Evolutionary conservation across 306 rosid genomes (phyloP), one percentile per base, ranked within the genome.

Genomic region (Malus sylvestris): DNA sequence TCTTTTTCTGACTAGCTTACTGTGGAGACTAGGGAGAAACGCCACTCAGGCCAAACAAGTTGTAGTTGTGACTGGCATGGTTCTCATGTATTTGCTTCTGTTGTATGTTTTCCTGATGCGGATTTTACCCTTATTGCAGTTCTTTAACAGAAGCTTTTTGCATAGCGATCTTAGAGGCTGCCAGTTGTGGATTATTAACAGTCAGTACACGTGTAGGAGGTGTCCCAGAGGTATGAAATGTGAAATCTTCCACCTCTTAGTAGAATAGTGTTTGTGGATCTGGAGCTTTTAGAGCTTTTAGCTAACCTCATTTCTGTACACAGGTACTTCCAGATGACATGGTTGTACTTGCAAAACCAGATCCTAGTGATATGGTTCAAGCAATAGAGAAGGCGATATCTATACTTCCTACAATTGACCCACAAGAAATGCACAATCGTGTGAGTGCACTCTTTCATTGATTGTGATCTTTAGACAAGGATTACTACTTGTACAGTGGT

Each of bases 151-250:
- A 95, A 86, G 96, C 98, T 69, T 95, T 95, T 81, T 95, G 98
- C 84, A 95, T 92, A 84, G 98, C 98, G 86, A 94, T 92, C 78
- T 73, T 90, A 81, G 97, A 92, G 86, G 96, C 97, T 78, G 98
- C 97, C 63, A 94, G 98, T 86, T 95, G 98, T 82, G 98, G 98
- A 65, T 89, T 95, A 83, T 86, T 90, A 76, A 94, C 95, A 1
- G 97, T 94, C 80, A 95, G 98, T 86, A 90, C 96, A 10, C 90
- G 96, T 30, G 96, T 92, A 22, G 98, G 96, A 78, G 98, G 98
- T 52, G 96, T 92, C 71, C 98, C 98, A 13, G 96, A 95, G 95
- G 97, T 87, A 78, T 69, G 78, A 80, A 74, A 22, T 25, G 68
- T 45, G 74, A 33, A 61, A 62, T 64, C 64, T 23, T 46, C 16